phyloP scores from a whole-genome alignment of 768 basidiomycete genomes.

The Lactarius psammicola region DNA sequence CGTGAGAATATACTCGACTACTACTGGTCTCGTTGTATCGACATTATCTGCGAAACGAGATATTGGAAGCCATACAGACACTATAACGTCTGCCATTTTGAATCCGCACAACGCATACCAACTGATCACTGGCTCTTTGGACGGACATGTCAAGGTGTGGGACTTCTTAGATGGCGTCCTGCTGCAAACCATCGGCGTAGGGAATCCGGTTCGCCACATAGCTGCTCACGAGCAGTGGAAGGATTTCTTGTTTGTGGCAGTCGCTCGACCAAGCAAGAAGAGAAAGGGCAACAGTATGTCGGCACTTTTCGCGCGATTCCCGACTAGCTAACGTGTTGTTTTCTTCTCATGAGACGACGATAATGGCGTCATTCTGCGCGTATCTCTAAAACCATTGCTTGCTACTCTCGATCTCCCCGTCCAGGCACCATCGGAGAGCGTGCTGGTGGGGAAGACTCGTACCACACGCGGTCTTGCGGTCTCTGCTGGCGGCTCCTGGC shows the following conservation, averaged over 20 bases:
- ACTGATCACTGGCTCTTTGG: conserved; percentile 78
- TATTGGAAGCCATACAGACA: conserved; percentile 44
- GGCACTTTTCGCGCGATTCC: not conserved
- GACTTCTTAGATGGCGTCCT: conserved; percentile 86
- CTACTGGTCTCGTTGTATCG: conserved; percentile 76
- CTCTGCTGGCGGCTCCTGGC: conserved; percentile 74
- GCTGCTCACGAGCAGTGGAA: conserved; percentile 69
- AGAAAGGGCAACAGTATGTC: conserved; percentile 36
- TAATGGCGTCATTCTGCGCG: conserved; percentile 57
- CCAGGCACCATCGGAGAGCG: conserved; percentile 50
- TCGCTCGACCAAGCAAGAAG: conserved; percentile 50
- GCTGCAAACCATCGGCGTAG: conserved; percentile 69
- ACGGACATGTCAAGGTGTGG: conserved; percentile 89
- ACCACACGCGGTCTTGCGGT: conserved; percentile 61
- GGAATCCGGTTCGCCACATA: conserved; percentile 66
- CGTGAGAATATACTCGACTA: conserved; percentile 81
- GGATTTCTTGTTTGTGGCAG: conserved; percentile 69
- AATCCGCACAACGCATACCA: conserved; percentile 89
- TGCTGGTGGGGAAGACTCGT: conserved; percentile 65
- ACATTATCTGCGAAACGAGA: conserved; percentile 60
- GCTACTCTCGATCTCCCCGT: conserved; percentile 41
- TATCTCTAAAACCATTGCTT: conserved; percentile 54
- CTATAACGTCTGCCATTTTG: conserved; percentile 71
- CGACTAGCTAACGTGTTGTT: not conserved
- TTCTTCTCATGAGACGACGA: conserved; percentile 28